Percentiles rank a stretch among this genome's conserved stretches.
These are phyloP conservation scores for Backusella tuberculispora DNA, from an alignment of 192 early-diverging fungal genomes.

Conservation along the genomic window DNA sequence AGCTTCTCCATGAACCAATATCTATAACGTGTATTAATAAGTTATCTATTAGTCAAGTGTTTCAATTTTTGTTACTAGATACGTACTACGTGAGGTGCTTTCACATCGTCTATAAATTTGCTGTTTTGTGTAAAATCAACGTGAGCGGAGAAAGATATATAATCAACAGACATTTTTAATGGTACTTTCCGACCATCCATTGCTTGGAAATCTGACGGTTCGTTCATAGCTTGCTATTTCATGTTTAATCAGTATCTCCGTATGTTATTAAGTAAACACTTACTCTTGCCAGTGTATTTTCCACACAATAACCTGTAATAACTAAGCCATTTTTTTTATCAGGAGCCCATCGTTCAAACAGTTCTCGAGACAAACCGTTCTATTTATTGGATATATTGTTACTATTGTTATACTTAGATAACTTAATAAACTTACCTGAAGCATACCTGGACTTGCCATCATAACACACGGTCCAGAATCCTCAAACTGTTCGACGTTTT, in stretches of 20 bases:
- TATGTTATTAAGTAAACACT: neutral
- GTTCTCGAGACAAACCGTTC: slow-evolving; percentile 91
- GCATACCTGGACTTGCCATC: slow-evolving; percentile 98
- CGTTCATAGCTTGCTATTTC: slow-evolving; percentile 66
- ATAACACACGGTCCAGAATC: slow-evolving; percentile 98
- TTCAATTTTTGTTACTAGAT: neutral
- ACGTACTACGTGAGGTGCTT: slow-evolving; percentile 82
- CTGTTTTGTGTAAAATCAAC: slow-evolving; percentile 97
- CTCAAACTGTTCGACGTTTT: slow-evolving; percentile 85
- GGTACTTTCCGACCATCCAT: slow-evolving; percentile 83
- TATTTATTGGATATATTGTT: slow-evolving; percentile 21
- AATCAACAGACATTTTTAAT: slow-evolving; percentile 84
- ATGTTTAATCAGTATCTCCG: neutral
- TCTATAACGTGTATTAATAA: slow-evolving; percentile 36
- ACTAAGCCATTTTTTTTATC: slow-evolving; percentile 92
- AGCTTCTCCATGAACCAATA: slow-evolving; percentile 95
- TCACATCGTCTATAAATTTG: slow-evolving; percentile 94
- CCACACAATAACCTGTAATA: slow-evolving; percentile 97
- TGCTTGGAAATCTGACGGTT: slow-evolving; percentile 82
- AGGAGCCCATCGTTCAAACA: slow-evolving; percentile 95
- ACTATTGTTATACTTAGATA: neutral
- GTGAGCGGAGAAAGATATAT: slow-evolving; percentile 97
- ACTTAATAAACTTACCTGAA: slow-evolving; percentile 64
- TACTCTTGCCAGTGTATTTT: slow-evolving; percentile 91
- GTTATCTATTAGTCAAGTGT: neutral